Evolutionary conservation across 2,329 filamentous ascomycete species (phyloP), one percentile per base, ranked within the genome.

Genomic region (Xylaria sp.): DNA sequence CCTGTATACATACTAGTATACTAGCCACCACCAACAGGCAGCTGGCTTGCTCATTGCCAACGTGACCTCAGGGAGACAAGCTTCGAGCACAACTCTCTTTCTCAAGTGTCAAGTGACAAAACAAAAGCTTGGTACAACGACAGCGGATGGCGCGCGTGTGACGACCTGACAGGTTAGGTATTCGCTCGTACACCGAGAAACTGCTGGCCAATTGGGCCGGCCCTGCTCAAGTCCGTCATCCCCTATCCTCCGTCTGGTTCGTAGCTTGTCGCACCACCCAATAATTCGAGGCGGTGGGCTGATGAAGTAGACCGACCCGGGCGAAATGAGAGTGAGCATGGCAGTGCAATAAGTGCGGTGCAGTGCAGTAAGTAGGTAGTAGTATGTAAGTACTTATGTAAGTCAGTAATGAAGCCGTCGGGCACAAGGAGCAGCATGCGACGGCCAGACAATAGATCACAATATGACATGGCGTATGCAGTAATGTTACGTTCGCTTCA

Each of bases 401-500:
- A n/a, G 24, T 27, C 2, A 27, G 45, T 30, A 32, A 50, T 39
- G 34, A 61, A 39, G 53, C 54, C 21, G 42, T 55, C 48, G 54
- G 39, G 50, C 9, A 56, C 60, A 59, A 42, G 36, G 3, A 24
- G 55, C 58, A 61, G 64, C 61, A 68, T 56, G 42, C 62, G 48
- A 67, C 65, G 54, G 32, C 34, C 19, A 3, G 34, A 56, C 30
- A 32, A 24, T 65, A 61, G 51, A 61, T 45, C 36, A 36, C 58
- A 55, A 36, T 61, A 55, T 34, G 57, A 58, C 57, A 27, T 27
- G 53, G 36, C 53, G 56, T 45, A 65, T 65, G 62, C 66, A 69
- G 63, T 39, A 48, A 63, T 66, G 67, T 69, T 62, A 59, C 67
- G 67, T 55, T 66, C 63, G 67, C 67, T 69, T 63, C 62, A 64